phyloP scores from a whole-genome alignment of 2,329 filamentous ascomycete genomes.

The Clathrospora elynae region DNA sequence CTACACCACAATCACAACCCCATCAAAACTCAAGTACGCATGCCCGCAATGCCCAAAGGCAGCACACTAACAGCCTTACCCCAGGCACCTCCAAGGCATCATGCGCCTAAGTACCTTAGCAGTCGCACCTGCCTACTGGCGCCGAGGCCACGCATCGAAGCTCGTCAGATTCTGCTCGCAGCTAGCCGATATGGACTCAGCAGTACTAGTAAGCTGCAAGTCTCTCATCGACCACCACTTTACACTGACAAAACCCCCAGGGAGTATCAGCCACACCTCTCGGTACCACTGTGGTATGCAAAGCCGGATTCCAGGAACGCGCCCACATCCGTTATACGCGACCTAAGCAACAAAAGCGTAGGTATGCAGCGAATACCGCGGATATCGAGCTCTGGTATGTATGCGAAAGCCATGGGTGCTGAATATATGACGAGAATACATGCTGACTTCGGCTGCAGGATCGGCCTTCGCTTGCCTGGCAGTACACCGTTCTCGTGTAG shows the following conservation, averaged over 20 bases:
- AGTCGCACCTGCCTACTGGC: conserved; percentile 36
- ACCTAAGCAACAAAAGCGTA: too few species aligned
- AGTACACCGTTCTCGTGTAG: conserved; percentile 5
- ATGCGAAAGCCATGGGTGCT: not conserved
- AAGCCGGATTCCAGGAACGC: conserved; percentile 36
- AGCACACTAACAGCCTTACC: conserved; percentile 3
- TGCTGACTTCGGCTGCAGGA: conserved; percentile 11
- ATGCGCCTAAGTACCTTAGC: conserved; percentile 31
- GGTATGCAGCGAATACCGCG: too few species aligned
- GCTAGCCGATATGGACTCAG: conserved; percentile 33
- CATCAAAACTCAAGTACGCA: conserved; percentile 31
- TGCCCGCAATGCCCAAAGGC: not conserved
- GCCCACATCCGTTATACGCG: conserved; percentile 28
- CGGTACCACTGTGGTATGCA: conserved; percentile 28
- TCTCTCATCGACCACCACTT: conserved; percentile 2
- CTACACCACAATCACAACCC: conserved; percentile 28
- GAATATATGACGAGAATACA: not conserved
- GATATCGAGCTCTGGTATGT: conserved; percentile 25
- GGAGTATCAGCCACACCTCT: conserved; percentile 35
- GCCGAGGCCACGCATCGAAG: conserved; percentile 31
- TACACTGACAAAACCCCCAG: conserved; percentile 9
- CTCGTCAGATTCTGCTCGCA: conserved; percentile 33
- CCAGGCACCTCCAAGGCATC: conserved; percentile 16
- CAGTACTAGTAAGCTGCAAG: conserved; percentile 20
- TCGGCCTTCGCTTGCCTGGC: conserved; percentile 17